Percentiles rank a stretch among this genome's conserved stretches.
Conservation (phyloP, 306 rosid genomes). For the Mimosa pudica region DNA sequence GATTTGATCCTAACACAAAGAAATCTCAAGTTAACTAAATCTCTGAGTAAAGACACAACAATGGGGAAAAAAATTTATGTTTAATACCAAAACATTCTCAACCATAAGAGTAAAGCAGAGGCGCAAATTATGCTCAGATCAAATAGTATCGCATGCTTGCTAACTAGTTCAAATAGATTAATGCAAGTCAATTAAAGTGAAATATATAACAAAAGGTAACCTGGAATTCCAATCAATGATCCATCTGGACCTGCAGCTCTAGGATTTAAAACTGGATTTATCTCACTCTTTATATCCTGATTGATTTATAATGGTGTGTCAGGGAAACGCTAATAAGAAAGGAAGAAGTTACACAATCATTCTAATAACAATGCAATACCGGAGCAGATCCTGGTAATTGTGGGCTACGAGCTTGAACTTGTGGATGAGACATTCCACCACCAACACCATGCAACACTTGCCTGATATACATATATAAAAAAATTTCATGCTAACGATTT, state of each 20-base stretch:
- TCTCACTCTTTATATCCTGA: constrained; percentile 95
- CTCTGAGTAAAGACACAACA: constrained; percentile 16
- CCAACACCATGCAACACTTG: constrained; percentile 88
- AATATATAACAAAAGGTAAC: constrained; percentile 45
- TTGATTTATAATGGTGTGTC: constrained; percentile 41
- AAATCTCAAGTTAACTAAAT: constrained; percentile 37
- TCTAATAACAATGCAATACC: constrained; percentile 51
- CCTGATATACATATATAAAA: constrained; percentile 50
- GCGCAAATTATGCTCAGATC: neutral
- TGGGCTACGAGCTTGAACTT: constrained; percentile 90
- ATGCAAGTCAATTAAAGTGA: neutral
- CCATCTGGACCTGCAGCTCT: constrained; percentile 93
- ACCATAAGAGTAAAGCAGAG: neutral
- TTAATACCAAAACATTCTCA: constrained; percentile 28
- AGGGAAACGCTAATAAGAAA: constrained; percentile 34
- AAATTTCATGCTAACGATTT: constrained; percentile 22
- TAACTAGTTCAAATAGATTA: constrained; percentile 14
- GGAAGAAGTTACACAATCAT: constrained; percentile 29
- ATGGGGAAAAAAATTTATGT: neutral
- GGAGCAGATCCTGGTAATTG: constrained; percentile 82
- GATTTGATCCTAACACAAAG: constrained; percentile 82
- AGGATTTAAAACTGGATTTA: constrained; percentile 83
- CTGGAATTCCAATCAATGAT: constrained; percentile 85
- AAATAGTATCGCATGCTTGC: constrained; percentile 1
- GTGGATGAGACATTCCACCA: constrained; percentile 93